Conservation (phyloP, 1,284 basidiomycete species). For the Malassezia caprae region DNA sequence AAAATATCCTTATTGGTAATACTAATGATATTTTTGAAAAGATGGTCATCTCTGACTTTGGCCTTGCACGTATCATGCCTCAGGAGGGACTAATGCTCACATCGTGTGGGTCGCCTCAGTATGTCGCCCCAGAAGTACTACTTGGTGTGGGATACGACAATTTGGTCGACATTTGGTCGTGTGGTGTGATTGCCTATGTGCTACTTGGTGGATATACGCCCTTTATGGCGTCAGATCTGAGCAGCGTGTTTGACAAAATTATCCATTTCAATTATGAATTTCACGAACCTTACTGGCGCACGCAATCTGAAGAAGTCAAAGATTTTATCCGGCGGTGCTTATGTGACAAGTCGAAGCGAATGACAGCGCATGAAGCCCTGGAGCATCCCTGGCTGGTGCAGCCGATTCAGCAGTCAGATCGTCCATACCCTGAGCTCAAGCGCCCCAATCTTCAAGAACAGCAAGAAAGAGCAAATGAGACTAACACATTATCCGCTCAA, state of each 20-base stretch:
- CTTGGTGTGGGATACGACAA: constrained; percentile 43
- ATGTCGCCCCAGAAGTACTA: constrained; percentile 45
- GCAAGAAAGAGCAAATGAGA: too few species aligned
- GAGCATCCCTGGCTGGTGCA: constrained; percentile 41
- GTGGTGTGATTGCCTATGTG: constrained; percentile 45
- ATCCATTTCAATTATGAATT: constrained; percentile 40
- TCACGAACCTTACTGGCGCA: constrained; percentile 40
- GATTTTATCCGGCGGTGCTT: constrained; percentile 45
- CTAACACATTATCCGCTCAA: not conserved
- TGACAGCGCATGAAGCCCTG: constrained; percentile 39
- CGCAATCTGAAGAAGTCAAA: constrained; percentile 36
- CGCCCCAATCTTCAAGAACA: not conserved
- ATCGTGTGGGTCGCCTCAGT: constrained; percentile 45
- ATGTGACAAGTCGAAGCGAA: constrained; percentile 32
- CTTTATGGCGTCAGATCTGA: constrained; percentile 43
- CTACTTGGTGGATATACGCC: constrained; percentile 47
- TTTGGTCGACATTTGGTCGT: constrained; percentile 44
- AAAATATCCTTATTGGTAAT: constrained; percentile 42
- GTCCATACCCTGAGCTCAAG: not conserved
- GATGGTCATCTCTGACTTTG: constrained; percentile 46
- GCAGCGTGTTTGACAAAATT: constrained; percentile 40
- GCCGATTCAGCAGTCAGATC: not conserved
- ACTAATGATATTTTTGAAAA: constrained; percentile 27
- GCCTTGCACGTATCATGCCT: constrained; percentile 41
- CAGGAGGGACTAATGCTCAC: constrained; percentile 42